These are phyloP conservation scores for Uronychia setigera DNA, from an alignment of 73 alveolate species.

Conservation along the genomic window DNA sequence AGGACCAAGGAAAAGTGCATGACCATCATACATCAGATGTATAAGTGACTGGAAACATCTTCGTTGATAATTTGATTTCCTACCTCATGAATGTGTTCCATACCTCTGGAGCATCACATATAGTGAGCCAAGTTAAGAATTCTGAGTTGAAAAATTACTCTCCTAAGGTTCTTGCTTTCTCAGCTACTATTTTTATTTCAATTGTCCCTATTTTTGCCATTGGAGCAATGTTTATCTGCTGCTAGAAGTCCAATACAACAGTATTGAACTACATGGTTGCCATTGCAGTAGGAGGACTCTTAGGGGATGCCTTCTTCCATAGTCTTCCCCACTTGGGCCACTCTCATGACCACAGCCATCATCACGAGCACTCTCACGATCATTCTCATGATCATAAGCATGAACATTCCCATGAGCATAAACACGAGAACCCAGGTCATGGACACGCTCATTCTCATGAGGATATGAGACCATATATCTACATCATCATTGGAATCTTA, in stretches of 20 bases:
- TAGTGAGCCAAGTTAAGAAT: not conserved
- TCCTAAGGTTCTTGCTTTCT: conserved; percentile 16
- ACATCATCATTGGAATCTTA: conserved; percentile 57
- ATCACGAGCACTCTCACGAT: conserved; percentile 51
- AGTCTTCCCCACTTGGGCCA: conserved; percentile 73
- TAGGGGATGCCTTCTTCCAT: conserved; percentile 91
- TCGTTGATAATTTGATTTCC: not conserved
- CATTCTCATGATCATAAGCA: conserved; percentile 35
- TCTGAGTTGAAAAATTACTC: not conserved
- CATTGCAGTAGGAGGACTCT: conserved; percentile 84
- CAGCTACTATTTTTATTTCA: conserved; percentile 51
- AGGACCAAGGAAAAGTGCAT: no score
- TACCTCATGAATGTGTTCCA: not conserved
- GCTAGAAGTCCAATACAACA: conserved; percentile 15
- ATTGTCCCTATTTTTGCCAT: conserved; percentile 56
- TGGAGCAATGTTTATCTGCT: conserved; percentile 20
- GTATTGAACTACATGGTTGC: conserved; percentile 70
- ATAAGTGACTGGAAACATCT: no score
- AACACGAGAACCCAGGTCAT: conserved; percentile 44
- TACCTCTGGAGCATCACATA: not conserved
- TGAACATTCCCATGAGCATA: conserved; percentile 44
- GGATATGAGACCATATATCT: conserved; percentile 11
- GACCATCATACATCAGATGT: no score
- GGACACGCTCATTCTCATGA: conserved; percentile 43
- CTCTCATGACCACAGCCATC: conserved; percentile 33